Percentiles rank a stretch among this genome's conserved stretches.
phyloP scores from a whole-genome alignment of 192 early-diverging fungal genomes.

The Coemansia sp. region DNA sequence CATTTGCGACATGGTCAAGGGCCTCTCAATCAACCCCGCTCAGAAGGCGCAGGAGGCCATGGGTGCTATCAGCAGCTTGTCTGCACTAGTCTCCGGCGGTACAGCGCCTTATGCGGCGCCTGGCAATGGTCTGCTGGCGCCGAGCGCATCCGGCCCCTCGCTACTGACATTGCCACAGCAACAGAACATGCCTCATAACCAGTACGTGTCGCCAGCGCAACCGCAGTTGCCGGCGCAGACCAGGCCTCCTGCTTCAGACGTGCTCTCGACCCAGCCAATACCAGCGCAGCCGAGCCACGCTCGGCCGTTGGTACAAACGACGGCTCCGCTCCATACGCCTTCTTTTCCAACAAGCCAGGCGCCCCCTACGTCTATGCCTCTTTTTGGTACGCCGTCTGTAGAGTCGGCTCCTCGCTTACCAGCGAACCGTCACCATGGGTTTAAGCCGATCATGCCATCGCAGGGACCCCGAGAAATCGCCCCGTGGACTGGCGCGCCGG shows the following conservation, averaged over 20 bases:
- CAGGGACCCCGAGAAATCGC: neutral
- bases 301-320: neutral
- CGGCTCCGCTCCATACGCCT: neutral
- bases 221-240: neutral
- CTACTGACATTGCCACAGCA: neutral
- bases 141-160: neutral
- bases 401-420: neutral
- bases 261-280: neutral
- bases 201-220: neutral
- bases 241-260: neutral
- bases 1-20: slow-evolving; percentile 26
- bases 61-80: slow-evolving; percentile 29
- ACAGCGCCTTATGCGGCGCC: neutral
- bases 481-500: neutral
- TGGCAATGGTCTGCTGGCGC: neutral
- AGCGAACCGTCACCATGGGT: neutral
- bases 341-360: neutral
- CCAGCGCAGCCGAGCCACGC: neutral
- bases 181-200: neutral
- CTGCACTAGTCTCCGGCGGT: slow-evolving; percentile 20
- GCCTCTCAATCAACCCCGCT: slow-evolving; percentile 8
- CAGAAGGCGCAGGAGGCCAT: slow-evolving; percentile 31
- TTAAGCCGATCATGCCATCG: neutral
- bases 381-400: neutral
- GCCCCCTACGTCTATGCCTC: neutral